Evolutionary conservation across 345 rosid species (phyloP).

Genomic region (Odontarrhena argentea): DNA sequence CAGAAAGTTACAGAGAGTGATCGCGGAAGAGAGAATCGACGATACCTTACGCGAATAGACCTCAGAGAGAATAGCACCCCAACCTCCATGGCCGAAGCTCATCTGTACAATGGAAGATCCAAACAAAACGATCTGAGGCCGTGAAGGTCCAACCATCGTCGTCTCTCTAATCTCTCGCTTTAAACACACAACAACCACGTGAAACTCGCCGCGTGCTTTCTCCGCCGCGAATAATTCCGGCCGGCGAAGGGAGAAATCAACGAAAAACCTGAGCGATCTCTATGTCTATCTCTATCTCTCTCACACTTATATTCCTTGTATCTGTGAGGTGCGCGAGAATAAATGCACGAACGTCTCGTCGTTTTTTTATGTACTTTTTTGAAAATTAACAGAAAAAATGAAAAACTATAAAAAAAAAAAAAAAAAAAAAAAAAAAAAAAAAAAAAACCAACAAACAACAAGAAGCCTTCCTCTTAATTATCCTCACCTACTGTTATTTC

Average conservation of each 20-base stretch:
- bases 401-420: not conserved
- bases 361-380: not conserved
- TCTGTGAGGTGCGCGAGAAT: slow-evolving; percentile 27
- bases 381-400: not conserved
- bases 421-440: slow-evolving; percentile 8
- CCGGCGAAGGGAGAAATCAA: slow-evolving; percentile 24
- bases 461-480: not conserved
- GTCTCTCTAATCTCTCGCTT: not conserved
- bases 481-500: slow-evolving; percentile 26
- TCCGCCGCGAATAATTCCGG: slow-evolving; percentile 5
- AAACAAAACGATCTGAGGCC: slow-evolving; percentile 93
- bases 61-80: slow-evolving; percentile 92
- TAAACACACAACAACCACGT: slow-evolving; percentile 10
- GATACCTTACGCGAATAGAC: slow-evolving; percentile 86
- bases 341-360: slow-evolving; percentile 28
- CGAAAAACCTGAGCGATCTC: slow-evolving; percentile 31
- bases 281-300: not conserved
- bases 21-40: slow-evolving; percentile 12
- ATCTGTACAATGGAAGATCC: slow-evolving; percentile 98
- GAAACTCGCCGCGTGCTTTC: slow-evolving; percentile 8
- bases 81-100: slow-evolving; percentile 87
- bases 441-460: slow-evolving; percentile 21
- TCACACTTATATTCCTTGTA: slow-evolving; percentile 14
- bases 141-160: slow-evolving; percentile 75
- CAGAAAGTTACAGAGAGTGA: slow-evolving; percentile 4